These are phyloP conservation scores for Capsicum rhomboideum DNA, from an alignment of 257 asterid genomes.

Conservation along the genomic window DNA sequence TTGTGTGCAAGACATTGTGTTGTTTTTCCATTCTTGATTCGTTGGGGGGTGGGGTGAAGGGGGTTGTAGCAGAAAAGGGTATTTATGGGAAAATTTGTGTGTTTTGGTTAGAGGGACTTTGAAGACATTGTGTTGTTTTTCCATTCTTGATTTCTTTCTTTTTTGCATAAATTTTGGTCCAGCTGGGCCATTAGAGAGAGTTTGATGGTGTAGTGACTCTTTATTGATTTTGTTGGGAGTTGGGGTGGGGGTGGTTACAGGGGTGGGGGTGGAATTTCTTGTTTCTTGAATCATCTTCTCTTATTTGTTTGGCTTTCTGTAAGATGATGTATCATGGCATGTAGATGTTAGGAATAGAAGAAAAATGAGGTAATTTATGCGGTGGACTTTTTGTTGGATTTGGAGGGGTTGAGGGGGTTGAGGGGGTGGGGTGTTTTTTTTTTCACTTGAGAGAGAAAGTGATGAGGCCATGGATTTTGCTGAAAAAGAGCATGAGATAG, in stretches of 20 bases:
- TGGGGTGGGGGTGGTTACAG: not conserved
- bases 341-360: conserved; percentile 18
- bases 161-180: conserved; percentile 35
- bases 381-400: not conserved
- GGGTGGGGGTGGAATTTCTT: not conserved
- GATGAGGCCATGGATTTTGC: conserved; percentile 21
- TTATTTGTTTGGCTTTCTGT: conserved; percentile 1
- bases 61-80: conserved; percentile 65
- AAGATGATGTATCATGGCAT: not conserved
- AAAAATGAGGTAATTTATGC: not conserved
- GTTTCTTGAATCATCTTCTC: conserved; percentile 19
- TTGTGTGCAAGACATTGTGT: no score
- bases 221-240: not conserved
- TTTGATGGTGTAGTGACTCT: conserved; percentile 21
- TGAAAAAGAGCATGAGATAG: conserved; percentile 26
- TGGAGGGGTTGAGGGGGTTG: rapidly evolving
- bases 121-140: conserved; percentile 20
- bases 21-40: not conserved
- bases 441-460: conserved; percentile 11
- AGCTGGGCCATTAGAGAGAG: conserved; percentile 38
- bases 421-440: not conserved
- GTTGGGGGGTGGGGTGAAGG: not conserved
- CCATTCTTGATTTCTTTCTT: not conserved
- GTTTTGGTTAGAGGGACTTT: conserved; percentile 35
- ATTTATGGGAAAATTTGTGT: conserved; percentile 42